Evolutionary conservation across 2,329 filamentous ascomycete genomes (phyloP), one percentile per base, ranked within the genome.

Genomic region (Clarireedia monteithiana): DNA sequence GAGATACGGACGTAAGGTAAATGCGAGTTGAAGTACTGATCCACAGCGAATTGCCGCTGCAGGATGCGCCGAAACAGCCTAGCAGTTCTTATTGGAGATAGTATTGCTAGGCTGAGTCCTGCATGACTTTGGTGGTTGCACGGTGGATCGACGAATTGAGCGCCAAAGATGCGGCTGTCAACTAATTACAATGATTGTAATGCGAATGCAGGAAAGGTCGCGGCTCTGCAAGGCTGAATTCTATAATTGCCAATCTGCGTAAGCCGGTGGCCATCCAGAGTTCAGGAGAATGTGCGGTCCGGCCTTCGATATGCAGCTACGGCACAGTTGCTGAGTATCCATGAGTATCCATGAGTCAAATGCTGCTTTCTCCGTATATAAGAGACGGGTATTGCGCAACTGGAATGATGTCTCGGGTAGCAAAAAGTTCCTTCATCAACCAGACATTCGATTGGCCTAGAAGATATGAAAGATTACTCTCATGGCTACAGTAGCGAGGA

Each of bases 401-500:
- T 2, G 7, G 17, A n/a, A 44, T 34, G 5, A 44, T 55, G 46
- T 42, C 36, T 44, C 49, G 39, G 36, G 36, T 49, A 14, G 23
- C 17, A 12, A 50, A 50, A 17, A 42, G 17, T 47, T 47, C 10
- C 20, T 15, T 14, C 12, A 15, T 15, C 4, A 4, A 17, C 40
- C 40, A 23, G 10, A 44, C n/a, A 17, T 20, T 20, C 40, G 2
- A 17, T 20, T 23, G 23, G 27, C 4, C 7, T 2, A 24, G 17
- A 44, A 9, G 26, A 24, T 4, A 27, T 34, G 9, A n/a, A 26
- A 6, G 6, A 2, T 36, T 6, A 6, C 17, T n/a, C 10, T 5
- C 34, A 55, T 50, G 53, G 48, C 53, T 46, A 45, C 23, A 10
- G 20, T 46, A 30, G 53, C 23, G 24, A 56, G 64, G 53, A 64